phyloP scores from a whole-genome alignment of 2,329 filamentous ascomycete species.

The Pyrenochaeta sp. region DNA sequence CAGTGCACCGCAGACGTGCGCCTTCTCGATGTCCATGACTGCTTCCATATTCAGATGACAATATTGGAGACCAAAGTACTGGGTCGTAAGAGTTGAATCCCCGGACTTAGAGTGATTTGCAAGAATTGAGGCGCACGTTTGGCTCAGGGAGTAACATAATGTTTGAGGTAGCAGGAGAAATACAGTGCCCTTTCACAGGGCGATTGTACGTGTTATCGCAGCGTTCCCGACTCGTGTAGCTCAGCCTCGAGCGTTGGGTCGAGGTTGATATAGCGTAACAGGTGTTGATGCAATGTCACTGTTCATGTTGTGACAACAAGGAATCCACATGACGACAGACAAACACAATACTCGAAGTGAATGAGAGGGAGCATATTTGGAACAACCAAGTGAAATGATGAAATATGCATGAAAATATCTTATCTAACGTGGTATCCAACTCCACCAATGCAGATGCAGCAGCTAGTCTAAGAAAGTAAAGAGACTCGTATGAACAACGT shows the following conservation, averaged over 20 bases:
- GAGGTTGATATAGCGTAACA: not conserved
- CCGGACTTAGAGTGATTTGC: not conserved
- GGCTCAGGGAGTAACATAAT: not conserved
- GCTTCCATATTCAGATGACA: not conserved
- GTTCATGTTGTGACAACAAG: not conserved
- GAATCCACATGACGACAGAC: not conserved
- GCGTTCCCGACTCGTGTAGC: no score
- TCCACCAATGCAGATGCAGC: constrained; percentile 36
- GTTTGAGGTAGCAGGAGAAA: not conserved
- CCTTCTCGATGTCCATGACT: constrained; percentile 4
- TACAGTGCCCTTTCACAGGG: not conserved
- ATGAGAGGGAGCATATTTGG: not conserved
- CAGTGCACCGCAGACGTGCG: constrained; percentile 24
- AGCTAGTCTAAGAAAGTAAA: constrained; percentile 88
- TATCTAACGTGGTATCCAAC: constrained; percentile 35
- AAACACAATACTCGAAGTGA: constrained; percentile 14
- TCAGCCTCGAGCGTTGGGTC: not conserved
- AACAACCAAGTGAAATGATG: not conserved
- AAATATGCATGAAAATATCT: constrained; percentile 1
- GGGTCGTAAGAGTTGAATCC: not conserved
- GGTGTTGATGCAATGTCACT: constrained; percentile 1
- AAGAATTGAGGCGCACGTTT: not conserved
- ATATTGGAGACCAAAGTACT: not conserved
- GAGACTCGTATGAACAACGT: constrained; percentile 93
- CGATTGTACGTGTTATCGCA: no score